Conservation (phyloP, 1,139 yeast genomes). For the Saccharomyces uvarum region DNA sequence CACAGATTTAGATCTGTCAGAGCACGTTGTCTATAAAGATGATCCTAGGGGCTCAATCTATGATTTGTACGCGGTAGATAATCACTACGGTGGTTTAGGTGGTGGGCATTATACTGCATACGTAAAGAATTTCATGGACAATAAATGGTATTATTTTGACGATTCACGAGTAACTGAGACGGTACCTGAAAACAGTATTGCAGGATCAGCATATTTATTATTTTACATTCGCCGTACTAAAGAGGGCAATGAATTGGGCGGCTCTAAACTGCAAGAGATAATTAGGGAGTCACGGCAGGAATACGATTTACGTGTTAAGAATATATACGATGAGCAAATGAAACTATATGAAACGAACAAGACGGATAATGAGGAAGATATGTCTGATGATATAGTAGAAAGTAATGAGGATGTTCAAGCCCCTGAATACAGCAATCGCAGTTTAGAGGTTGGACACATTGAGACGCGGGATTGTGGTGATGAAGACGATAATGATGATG, state of each 20-base stretch:
- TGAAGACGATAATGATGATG: conserved; percentile 11
- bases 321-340: conserved; percentile 18
- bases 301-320: conserved; percentile 22
- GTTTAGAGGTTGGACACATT: conserved; percentile 23
- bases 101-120: conserved; percentile 97
- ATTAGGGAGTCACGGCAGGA: conserved; percentile 30
- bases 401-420: conserved; percentile 2
- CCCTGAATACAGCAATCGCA: conserved; percentile 19
- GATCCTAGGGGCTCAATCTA: conserved; percentile 43
- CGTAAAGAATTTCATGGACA: conserved; percentile 70
- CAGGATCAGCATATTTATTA: conserved; percentile 79
- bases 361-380: conserved; percentile 15
- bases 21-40: conserved; percentile 41
- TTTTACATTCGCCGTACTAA: conserved; percentile 60
- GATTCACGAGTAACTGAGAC: conserved; percentile 68
- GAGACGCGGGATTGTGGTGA: conserved; percentile 8
- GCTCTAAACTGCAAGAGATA: conserved; percentile 28
- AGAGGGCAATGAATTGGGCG: conserved; percentile 21
- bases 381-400: conserved; percentile 5
- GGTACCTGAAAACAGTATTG: conserved; percentile 55
- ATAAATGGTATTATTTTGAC: conserved; percentile 83
- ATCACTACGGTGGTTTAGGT: conserved; percentile 92
- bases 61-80: conserved; percentile 88
- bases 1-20: conserved; percentile 65
- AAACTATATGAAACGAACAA: conserved; percentile 21